Evolutionary conservation across 192 early-diverging fungal genomes (phyloP).

Genomic region (Coemansia sp.): DNA sequence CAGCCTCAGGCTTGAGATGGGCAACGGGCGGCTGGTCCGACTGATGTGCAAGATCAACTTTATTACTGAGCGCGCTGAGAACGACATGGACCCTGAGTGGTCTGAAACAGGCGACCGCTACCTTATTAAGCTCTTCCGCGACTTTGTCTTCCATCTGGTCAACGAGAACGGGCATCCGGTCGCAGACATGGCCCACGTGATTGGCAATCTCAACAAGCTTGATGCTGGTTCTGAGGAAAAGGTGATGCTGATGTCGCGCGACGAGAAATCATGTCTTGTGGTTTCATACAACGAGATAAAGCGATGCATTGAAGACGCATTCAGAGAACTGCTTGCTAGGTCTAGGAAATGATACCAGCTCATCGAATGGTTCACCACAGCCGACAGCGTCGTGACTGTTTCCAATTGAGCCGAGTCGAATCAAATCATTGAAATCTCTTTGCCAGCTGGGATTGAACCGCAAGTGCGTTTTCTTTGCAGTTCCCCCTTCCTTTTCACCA

Average conservation of each 20-base stretch:
- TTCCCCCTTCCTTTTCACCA: not conserved
- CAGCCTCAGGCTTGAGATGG: constrained; percentile 78
- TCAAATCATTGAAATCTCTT: not conserved
- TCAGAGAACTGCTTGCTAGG: constrained; percentile 62
- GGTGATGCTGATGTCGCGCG: constrained; percentile 91
- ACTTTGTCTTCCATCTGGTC: constrained; percentile 97
- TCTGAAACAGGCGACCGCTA: constrained; percentile 98
- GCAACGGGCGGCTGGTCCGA: constrained; percentile 89
- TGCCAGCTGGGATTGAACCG: not conserved
- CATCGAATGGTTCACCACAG: not conserved
- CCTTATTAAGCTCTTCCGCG: constrained; percentile 94
- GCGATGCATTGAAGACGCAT: constrained; percentile 83
- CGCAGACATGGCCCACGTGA: constrained; percentile 87
- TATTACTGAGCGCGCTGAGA: constrained; percentile 89
- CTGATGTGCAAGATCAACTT: constrained; percentile 89
- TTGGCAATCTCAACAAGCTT: constrained; percentile 94
- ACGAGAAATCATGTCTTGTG: constrained; percentile 95
- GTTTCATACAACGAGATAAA: constrained; percentile 96
- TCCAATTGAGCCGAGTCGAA: not conserved
- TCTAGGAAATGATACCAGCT: constrained; percentile 9
- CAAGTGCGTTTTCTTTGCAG: not conserved
- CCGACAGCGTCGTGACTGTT: not conserved
- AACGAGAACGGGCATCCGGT: constrained; percentile 79
- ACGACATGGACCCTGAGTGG: constrained; percentile 86
- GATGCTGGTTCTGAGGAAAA: constrained; percentile 94